Base-by-base conservation (phyloP, 768 basidiomycete genomes). In the Tricholoma flavovirens region DNA sequence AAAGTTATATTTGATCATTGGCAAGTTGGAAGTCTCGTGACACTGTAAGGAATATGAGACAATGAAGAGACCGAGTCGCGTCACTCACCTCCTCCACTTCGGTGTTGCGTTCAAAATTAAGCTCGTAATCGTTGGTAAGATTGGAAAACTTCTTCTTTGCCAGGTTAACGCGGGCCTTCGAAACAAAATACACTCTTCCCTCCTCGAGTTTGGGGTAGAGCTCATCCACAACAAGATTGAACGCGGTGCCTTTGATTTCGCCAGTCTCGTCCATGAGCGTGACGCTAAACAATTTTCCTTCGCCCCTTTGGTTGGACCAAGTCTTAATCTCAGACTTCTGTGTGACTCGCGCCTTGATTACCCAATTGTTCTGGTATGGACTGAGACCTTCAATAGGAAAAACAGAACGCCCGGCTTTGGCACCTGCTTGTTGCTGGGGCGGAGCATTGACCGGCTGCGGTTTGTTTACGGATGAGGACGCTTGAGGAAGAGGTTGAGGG, bases 351-450 rank as follows among this genome's bases (percentile, higher is more conserved):
- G 92, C 96, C 69, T 93, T 94, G 77, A 98, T 96, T 9, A 91
- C 94, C 97, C 97, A 99, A 70, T 92, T 92, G 75, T 96, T 98
- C 71, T 97, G 93, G 64, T 98, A 98, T 8, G 96, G 96, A 66
- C 90, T 94, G 45, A 98, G 81, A 5, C 86, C 89, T 67, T 97
- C 96, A 60, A 99, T 98, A 2, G 95, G 96, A 70, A 86, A 79
- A 15, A 77, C 71, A 21, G 72, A 71, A 32, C 71, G 73, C n/a
- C 66, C 66, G 57, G 48, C 56, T 56, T 65, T 66, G 19, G 62
- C 51, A 24, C 69, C 49, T 11, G 65, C 48, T 17, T 64, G 60
- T 36, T 64, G 59, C 11, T 49, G 40, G 14, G 59, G 22, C 29
- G 57, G 21, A 33, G 42, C 40, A 15, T 42, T 62, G 30, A 6